Evolutionary conservation across 2,329 filamentous ascomycete genomes (phyloP).

Genomic region (Alternaria sp.): DNA sequence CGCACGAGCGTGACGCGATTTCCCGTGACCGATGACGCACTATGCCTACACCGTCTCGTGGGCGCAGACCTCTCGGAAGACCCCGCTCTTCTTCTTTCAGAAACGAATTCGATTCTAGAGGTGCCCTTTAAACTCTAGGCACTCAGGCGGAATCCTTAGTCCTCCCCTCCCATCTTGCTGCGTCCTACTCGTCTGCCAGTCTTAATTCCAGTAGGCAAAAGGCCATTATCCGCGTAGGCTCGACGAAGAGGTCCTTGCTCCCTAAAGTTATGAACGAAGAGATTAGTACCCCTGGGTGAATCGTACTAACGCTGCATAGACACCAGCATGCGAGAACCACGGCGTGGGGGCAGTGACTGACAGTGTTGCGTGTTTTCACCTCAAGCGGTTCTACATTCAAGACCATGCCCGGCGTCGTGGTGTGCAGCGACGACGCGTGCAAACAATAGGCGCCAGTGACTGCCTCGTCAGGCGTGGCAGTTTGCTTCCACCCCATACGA

Average conservation of each 20-base stretch:
- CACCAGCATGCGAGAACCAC: not conserved
- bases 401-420: not conserved
- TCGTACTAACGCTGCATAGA: not conserved
- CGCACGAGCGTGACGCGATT: not conserved
- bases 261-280: not conserved
- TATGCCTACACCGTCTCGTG: not conserved
- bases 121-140: not conserved
- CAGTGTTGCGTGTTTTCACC: not conserved
- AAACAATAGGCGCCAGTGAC: not conserved
- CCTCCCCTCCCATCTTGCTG: not conserved
- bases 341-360: not conserved
- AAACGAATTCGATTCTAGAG: not conserved
- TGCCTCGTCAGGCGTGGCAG: not conserved
- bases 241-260: not conserved
- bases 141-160: not conserved
- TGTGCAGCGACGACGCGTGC: not conserved
- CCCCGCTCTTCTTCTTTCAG: not conserved
- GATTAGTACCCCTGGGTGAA: not conserved
- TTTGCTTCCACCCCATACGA: not conserved
- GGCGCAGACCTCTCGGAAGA: not conserved
- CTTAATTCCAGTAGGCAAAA: not conserved
- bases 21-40: not conserved
- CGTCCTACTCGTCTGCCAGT: not conserved
- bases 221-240: not conserved
- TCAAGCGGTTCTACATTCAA: not conserved